These are phyloP conservation scores for Neodidymelliopsis sp. DNA, from an alignment of 2,329 filamentous ascomycete species.

Conservation along the genomic window DNA sequence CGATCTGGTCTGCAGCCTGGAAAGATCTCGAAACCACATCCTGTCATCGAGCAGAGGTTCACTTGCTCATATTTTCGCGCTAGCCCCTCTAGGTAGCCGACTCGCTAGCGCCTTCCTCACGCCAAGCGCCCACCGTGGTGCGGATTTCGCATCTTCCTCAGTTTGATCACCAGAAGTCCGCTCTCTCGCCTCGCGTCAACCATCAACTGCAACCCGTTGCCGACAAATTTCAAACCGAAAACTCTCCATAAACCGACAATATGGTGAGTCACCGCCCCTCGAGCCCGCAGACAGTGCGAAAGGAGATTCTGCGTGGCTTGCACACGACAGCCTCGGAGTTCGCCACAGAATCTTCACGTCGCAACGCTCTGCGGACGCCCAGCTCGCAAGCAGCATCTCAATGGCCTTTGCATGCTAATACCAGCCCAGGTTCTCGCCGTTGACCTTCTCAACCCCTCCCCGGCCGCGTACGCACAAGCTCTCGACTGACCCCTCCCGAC, in stretches of 20 bases:
- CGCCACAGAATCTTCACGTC: conserved; percentile 40
- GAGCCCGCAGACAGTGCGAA: conserved; percentile 17
- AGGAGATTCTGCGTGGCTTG: conserved; percentile 24
- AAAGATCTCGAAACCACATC: not conserved
- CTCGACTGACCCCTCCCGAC: conserved; percentile 19
- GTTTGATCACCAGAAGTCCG: conserved; percentile 30
- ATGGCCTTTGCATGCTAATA: conserved; percentile 25
- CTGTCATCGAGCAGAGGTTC: not conserved
- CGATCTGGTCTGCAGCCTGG: not conserved
- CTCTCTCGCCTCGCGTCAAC: conserved; percentile 44
- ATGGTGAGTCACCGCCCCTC: conserved; percentile 46
- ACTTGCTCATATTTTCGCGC: not conserved
- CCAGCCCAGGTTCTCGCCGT: conserved; percentile 92
- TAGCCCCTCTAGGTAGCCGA: conserved; percentile 15
- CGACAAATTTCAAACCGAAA: conserved; percentile 37
- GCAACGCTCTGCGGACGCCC: conserved; percentile 22
- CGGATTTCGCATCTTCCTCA: conserved; percentile 5
- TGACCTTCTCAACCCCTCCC: conserved; percentile 99
- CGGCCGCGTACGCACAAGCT: conserved; percentile 68
- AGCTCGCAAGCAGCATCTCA: conserved; percentile 20
- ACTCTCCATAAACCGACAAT: conserved; percentile 47
- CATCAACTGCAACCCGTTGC: conserved; percentile 43
- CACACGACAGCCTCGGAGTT: conserved; percentile 46
- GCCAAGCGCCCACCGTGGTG: conserved; percentile 11
- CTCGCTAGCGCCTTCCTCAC: conserved; percentile 10